Evolutionary conservation across 228 moss, liverwort and hornwort genomes (phyloP).

Genomic region (Sphagnum magellanicum): DNA sequence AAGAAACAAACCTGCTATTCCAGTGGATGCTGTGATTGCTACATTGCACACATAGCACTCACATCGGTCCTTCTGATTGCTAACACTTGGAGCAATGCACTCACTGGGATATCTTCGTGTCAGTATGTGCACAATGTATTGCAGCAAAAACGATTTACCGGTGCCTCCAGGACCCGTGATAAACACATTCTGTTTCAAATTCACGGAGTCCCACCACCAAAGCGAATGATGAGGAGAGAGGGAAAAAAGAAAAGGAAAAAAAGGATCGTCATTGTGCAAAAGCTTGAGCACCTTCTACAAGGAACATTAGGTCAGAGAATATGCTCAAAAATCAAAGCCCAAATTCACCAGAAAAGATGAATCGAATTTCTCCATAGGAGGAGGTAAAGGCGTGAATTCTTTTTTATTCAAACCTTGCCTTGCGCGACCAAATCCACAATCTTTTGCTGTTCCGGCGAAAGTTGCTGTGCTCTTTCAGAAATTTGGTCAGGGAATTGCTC

Average conservation of each 20-base stretch:
- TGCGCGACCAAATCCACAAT: conserved; percentile 48
- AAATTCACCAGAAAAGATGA: too few relatives aligned
- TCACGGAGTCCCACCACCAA: neutral
- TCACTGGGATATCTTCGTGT: conserved; percentile 17
- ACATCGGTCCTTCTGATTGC: conserved; percentile 13
- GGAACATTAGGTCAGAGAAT: neutral
- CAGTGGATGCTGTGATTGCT: conserved; percentile 72
- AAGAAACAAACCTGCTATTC: conserved; percentile 53
- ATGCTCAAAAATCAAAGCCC: neutral
- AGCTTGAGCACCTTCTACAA: neutral
- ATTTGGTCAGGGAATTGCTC: neutral
- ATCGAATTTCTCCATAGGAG: too few relatives aligned
- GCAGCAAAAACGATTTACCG: conserved; percentile 59
- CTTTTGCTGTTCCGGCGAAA: conserved; percentile 57
- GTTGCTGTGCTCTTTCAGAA: neutral
- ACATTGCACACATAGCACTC: conserved; percentile 58
- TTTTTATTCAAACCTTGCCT: conserved; percentile 36
- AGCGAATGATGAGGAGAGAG: neutral
- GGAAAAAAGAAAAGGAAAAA: neutral
- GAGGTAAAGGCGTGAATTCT: neutral
- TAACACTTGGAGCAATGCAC: conserved; percentile 10
- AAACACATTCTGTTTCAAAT: conserved; percentile 52
- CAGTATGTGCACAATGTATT: conserved; percentile 34
- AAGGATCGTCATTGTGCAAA: neutral
- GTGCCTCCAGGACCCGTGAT: conserved; percentile 76